These are phyloP conservation scores for Trifolium pratense DNA, from an alignment of 306 rosid genomes.

Conservation along the genomic window DNA sequence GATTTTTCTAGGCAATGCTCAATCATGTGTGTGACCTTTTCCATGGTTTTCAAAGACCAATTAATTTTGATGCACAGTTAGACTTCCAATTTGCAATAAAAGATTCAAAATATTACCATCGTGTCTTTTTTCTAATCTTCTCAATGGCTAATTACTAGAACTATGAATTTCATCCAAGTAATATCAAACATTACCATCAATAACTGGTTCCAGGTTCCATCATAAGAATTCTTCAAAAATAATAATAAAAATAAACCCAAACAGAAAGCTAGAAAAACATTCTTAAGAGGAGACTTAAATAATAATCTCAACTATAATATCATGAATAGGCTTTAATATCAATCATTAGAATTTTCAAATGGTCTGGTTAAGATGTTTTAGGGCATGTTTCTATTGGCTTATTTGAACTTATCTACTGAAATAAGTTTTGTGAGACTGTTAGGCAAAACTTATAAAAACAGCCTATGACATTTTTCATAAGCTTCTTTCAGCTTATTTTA, in stretches of 20 bases:
- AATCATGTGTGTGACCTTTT: neutral
- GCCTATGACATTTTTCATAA: too few relatives aligned
- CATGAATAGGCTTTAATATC: neutral
- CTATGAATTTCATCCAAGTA: too few relatives aligned
- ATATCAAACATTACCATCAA: neutral
- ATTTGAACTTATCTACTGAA: too few relatives aligned
- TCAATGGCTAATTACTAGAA: neutral
- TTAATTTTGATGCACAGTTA: neutral
- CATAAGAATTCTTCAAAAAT: neutral
- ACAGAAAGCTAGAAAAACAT: neutral
- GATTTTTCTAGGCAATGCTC: neutral
- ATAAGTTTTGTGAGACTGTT: too few relatives aligned
- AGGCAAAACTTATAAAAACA: too few relatives aligned
- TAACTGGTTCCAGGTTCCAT: neutral
- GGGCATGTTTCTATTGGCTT: neutral
- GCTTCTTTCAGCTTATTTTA: too few relatives aligned
- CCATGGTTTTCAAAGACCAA: conserved; percentile 2
- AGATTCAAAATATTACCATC: conserved; percentile 1
- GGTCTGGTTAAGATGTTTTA: neutral
- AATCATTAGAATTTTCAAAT: neutral
- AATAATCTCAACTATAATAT: neutral
- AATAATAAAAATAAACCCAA: neutral
- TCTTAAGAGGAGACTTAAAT: neutral
- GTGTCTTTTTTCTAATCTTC: neutral
- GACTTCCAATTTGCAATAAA: neutral